Conservation (phyloP, 2,329 filamentous ascomycete genomes). For the Zarea fungicola region DNA sequence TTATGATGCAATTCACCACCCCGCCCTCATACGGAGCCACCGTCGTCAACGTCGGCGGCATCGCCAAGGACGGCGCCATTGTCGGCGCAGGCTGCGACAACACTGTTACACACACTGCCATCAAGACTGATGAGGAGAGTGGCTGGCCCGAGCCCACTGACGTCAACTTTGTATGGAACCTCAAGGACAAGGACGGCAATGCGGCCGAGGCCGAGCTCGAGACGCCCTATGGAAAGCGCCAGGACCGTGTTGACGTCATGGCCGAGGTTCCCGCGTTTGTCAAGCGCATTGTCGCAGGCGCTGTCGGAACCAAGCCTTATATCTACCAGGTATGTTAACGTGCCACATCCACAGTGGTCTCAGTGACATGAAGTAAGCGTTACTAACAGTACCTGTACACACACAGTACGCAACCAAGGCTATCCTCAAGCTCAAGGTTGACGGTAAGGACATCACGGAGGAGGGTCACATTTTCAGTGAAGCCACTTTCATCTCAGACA, state of each 20-base stretch:
- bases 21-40: conserved; percentile 89
- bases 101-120: conserved; percentile 62
- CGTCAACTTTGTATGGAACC: conserved; percentile 72
- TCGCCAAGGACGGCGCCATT: conserved; percentile 77
- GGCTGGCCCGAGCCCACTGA: conserved; percentile 84
- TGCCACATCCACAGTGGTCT: not conserved
- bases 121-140: conserved; percentile 68
- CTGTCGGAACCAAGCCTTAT: conserved; percentile 90
- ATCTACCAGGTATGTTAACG: conserved; percentile 78
- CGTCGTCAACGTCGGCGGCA: conserved; percentile 73
- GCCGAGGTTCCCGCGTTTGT: conserved; percentile 92
- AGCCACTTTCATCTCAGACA: conserved; percentile 83
- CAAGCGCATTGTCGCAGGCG: conserved; percentile 84
- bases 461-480: conserved; percentile 78
- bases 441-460: conserved; percentile 72
- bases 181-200: conserved; percentile 72
- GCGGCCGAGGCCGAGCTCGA: conserved; percentile 64
- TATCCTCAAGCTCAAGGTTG: conserved; percentile 77
- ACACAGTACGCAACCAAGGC: conserved; percentile 70
- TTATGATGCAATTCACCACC: conserved; percentile 95
- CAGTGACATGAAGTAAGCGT: not conserved
- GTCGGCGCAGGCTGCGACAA: conserved; percentile 64
- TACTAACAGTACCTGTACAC: conserved; percentile 21
- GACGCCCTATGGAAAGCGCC: conserved; percentile 60
- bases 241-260: conserved; percentile 88